These are phyloP conservation scores for Solanum ossicruentum DNA, from an alignment of 257 asterid species.

Conservation along the genomic window DNA sequence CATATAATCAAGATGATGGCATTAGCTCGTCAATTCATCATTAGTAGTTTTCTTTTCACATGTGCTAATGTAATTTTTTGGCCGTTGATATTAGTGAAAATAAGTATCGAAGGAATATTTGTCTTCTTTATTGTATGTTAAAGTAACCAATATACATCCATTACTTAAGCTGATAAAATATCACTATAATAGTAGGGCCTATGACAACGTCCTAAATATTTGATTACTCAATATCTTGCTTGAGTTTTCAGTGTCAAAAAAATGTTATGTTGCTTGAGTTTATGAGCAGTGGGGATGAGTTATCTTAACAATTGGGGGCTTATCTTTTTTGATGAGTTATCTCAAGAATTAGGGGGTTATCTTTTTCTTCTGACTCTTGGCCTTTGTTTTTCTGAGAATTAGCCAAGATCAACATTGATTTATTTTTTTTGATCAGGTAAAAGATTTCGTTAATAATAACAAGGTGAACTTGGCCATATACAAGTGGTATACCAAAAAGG, in stretches of 20 bases:
- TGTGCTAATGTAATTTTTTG: not conserved
- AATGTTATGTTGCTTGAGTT: not conserved
- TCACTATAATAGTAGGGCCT: not conserved
- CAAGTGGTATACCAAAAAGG: not conserved
- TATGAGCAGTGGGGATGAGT: not conserved
- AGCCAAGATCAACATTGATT: not conserved
- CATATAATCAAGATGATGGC: not conserved
- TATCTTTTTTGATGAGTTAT: not conserved
- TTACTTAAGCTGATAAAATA: not conserved
- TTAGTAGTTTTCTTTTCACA: not conserved
- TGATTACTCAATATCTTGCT: not conserved
- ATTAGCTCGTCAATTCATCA: not conserved
- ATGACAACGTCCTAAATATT: not conserved
- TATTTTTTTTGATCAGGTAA: not conserved
- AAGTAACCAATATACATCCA: not conserved
- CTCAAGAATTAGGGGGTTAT: not conserved
- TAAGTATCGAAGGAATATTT: not conserved
- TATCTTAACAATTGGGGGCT: not conserved
- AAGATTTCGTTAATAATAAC: not conserved
- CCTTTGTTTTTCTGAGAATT: not conserved
- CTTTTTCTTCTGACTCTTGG: not conserved
- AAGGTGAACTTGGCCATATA: not conserved
- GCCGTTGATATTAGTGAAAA: not conserved
- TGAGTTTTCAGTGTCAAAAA: no score
- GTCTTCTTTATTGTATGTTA: not conserved